Evolutionary conservation across 164 flowering plant species (phyloP), one percentile per base, ranked within the genome.

Genomic region (Aristolochia contorta): DNA sequence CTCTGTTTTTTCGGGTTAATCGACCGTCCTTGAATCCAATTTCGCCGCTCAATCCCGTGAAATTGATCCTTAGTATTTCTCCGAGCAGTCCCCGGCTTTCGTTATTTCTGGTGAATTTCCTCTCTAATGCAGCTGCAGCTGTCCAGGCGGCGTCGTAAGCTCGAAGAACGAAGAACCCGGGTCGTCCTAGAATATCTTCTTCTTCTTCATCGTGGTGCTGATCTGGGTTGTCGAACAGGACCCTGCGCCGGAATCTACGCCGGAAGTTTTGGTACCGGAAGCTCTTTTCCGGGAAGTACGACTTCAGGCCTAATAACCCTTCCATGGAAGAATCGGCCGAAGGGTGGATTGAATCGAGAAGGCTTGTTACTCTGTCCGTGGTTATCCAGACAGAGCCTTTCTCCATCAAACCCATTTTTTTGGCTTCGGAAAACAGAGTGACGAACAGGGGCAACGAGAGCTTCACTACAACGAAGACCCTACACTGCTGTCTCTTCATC

Each of bases 341-440:
- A 2, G 54, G 32, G 16, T 62, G 30, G 4, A 52, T 20, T 16
- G 66, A 41, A 30, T 62, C 61, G 21, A 83, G 56, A 22, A 71
- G 61, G 54, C 58, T 57, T 4, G 80, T 16, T 2, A 82, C 21
- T 14, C 58, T n/a, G 5, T 71, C 72, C 5, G 72, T 57, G 32
- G 70, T 18, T 13, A 80, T 75, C 84, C 82, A 80, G 0, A 62
- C 79, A 0, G 77, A 71, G 16, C 68, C 78, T n/a, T 56, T 64
- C n/a, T 59, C 68, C 69, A 73, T 66, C 57, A 79, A 32, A 16
- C 66, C 66, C 24, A 49, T 37, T 12, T 5, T 32, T 6, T 30
- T 66, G 7, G 65, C 69, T 24, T 60, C 55, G 1, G 16, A 12
- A 23, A 66, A 66, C 30, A 60, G 6, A 12, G 21, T 54, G 16